Base-by-base conservation (phyloP, 2,329 filamentous ascomycete genomes). In the Aspergillus tamarii region DNA sequence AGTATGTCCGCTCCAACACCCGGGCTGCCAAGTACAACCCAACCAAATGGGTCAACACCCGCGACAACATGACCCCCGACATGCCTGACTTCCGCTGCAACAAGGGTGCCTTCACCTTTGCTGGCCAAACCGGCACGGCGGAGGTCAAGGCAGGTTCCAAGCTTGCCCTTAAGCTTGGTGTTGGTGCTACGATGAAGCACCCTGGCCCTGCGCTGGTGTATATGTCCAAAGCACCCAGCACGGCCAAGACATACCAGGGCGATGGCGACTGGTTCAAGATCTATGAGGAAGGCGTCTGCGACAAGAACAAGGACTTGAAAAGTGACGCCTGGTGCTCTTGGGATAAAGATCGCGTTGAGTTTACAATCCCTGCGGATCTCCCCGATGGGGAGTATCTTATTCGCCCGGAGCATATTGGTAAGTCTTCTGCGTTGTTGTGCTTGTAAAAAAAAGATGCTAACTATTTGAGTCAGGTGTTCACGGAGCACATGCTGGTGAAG, bases 261-360 rank as follows among this genome's bases (percentile, higher is more conserved):
- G 61, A 64, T 4, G 66, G 65, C 16, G 67, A 68, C 16, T 70
- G 68, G 68, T 70, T 69, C 61, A 69, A 69, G 48, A 63, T 69
- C 57, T 21, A 64, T 14, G 52, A 69, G 26, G 48, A 23, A 28
- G 12, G 28, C 32, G 30, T 66, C 26, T 65, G 63, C 26, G 48
- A 64, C 30, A 59, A 62, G 50, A 48, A 16, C 28, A 41, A 45
- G 36, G 59, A 65, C 53, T 16, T 64, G 16, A 64, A 43, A 26
- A 62, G 32, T 23, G 23, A 63, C 12, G 64, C 64, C 36, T 64
- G 62, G 62, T 64, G 62, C 14, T n/a, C 48, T 30, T 52, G 19
- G 14, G 48, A 5, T 3, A 52, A 52, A 14, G 48, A 52, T 16
- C 48, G 48, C 0, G 16, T 52, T 0, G 48, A 52, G 23, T 52